Conservation (phyloP, 345 rosid species). For the Toxicodendron radicans region DNA sequence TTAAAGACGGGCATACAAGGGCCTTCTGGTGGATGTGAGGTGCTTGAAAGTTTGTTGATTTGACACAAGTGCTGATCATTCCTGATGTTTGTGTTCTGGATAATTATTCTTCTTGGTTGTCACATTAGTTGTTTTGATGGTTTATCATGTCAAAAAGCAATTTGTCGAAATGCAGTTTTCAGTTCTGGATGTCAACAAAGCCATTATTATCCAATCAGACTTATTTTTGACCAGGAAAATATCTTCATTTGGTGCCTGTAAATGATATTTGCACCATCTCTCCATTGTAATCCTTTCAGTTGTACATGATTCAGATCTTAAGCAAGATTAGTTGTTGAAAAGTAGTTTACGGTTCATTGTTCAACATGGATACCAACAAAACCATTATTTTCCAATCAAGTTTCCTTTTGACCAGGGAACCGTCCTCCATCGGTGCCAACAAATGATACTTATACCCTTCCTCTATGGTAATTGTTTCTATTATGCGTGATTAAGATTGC, state of each 20-base stretch:
- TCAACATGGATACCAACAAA: not conserved
- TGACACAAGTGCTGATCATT: not conserved
- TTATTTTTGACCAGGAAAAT: not conserved
- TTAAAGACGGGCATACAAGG: not conserved
- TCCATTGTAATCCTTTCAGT: not conserved
- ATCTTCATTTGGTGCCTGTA: not conserved
- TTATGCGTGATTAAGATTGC: not conserved
- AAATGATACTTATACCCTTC: not conserved
- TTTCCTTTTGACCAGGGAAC: not conserved
- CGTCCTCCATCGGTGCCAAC: not conserved
- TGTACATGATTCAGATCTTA: not conserved
- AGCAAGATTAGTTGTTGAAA: slow-evolving; percentile 6
- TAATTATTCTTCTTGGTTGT: not conserved
- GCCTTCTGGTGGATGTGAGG: not conserved
- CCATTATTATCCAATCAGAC: not conserved
- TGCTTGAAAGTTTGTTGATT: not conserved
- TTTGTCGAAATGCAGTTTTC: not conserved
- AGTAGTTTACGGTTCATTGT: not conserved
- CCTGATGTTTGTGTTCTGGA: not conserved
- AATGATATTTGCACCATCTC: not conserved
- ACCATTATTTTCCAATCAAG: not conserved
- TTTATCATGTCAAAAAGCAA: not conserved
- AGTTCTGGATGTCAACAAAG: not conserved
- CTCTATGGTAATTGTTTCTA: not conserved
- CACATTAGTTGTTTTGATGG: not conserved